phyloP scores from a whole-genome alignment of 495 filamentous ascomycete species.

The Evernia prunastri region DNA sequence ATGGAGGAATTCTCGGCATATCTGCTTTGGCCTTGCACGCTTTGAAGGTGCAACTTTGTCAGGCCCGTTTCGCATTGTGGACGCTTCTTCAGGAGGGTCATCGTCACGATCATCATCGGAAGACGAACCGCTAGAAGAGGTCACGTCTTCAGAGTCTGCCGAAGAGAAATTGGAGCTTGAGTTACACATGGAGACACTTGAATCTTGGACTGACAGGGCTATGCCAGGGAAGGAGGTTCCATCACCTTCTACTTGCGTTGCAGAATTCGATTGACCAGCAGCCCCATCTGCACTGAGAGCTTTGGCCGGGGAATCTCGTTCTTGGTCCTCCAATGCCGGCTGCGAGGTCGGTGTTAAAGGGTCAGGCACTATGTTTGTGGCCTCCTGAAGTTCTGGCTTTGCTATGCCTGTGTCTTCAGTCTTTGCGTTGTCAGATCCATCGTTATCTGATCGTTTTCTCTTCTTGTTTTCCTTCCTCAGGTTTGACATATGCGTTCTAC shows the following conservation, averaged over 20 bases:
- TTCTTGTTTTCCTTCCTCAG: constrained; percentile 2
- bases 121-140: constrained; percentile 32
- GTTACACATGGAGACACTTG: constrained; percentile 36
- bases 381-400: constrained; percentile 9
- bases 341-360: constrained; percentile 24
- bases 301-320: not conserved
- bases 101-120: constrained; percentile 35
- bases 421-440: not conserved
- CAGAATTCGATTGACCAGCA: not conserved
- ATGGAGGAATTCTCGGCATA: constrained; percentile 13
- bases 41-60: constrained; percentile 36
- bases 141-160: constrained; percentile 33
- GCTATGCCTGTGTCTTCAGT: not conserved
- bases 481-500: not conserved
- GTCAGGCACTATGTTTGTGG: constrained; percentile 17
- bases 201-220: constrained; percentile 5
- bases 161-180: constrained; percentile 34
- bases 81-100: constrained; percentile 39
- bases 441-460: constrained; percentile 9
- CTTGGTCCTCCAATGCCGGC: constrained; percentile 17
- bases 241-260: not conserved
- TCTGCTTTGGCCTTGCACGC: constrained; percentile 7
- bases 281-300: not conserved
- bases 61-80: constrained; percentile 38
- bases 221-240: not conserved